Base-by-base conservation (phyloP, 345 rosid genomes). In the Lepidium aucheri region DNA sequence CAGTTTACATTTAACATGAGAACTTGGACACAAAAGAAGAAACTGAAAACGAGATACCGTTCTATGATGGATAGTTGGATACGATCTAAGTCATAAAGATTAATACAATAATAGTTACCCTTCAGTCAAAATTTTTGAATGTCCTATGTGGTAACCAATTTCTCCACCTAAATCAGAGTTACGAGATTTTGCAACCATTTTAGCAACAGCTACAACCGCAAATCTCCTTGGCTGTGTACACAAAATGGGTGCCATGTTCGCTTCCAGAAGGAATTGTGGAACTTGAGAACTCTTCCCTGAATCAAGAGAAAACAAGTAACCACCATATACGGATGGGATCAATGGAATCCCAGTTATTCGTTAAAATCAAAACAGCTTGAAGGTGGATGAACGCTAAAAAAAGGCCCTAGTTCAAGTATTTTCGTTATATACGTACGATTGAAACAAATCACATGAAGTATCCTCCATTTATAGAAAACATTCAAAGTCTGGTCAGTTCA, bases 231-330 rank as follows among this genome's bases (percentile, higher is more conserved):
- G 97, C 69, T 86, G 97, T 1, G 98, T 89, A 56, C 98, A 92
- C 54, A 92, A 46, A 62, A 92, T 72, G 4, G 98, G 98, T 49
- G 80, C 78, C 77, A 87, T 68, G 81, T 87, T 83, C 33, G 58
- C 81, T 36, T 86, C 95, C 72, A 87, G 56, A 35, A 92, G 88
- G 79, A 89, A 92, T 67, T 92, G 98, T 16, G 98, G 98, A 53
- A 89, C 84, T 74, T 92, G 98, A 26, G 98, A 89, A 85, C 97
- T 92, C 81, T 92, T 92, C 74, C 98, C 98, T 92, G 70, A 39
- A 74, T 24, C 45, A 59, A 44, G 34, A 14, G 14, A 55, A 40
- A 9, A 35, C n/a, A 57, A 53, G 15, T 41, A 32, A 34, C 49
- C 30, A 67, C 2, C 14, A 26, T 26, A 26, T 3, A 9, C 4